Evolutionary conservation across 176 grass and related monocot genomes (phyloP), one percentile per base, ranked within the genome.

Genomic region (Carex cristatella): DNA sequence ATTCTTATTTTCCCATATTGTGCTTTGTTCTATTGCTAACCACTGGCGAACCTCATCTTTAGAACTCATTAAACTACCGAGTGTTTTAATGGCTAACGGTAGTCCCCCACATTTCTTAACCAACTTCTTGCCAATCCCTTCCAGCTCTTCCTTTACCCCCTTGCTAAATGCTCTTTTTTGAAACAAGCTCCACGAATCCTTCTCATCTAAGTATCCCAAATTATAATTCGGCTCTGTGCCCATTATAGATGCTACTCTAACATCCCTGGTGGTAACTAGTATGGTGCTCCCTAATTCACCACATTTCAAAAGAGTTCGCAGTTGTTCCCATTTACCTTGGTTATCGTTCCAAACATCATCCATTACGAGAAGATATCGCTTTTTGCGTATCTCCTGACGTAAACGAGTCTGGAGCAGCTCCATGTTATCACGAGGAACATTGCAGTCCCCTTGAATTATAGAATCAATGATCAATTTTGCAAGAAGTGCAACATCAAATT

Each of bases 331-430:
- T 27, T 65, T 79, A 0, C 16, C 1, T 81, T 84, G 23, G 35
- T 37, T 37, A 37, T 91, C 87, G 27, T 79, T 86, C 92, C 89
- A 94, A 0, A 87, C 81, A 40, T 87, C 85, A 12, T 94, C 88
- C 0, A 88, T 55, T 23, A 94, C 9, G 0, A 84, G 81, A 15
- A 85, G 1, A 11, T 76, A 74, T 10, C 15, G 74, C 10, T 85
- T 76, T 7, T 2, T 1, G 0, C 83, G 27, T 44, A 85, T 89
- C 19, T 42, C 83, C 60, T 49, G 10, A 2, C 28, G 28, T 28
- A 85, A 59, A 13, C 7, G 51, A 1, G 10, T 57, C 33, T 40
- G 66, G 15, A 85, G 33, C 0, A 85, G 5, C 3, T 53, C 49
- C 54, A 68, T 61, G 14, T 85, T 74, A 18, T 85, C 16, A 31